Evolutionary conservation across 495 filamentous ascomycete species (phyloP).

Genomic region (Hyaloscypha bicolor): DNA sequence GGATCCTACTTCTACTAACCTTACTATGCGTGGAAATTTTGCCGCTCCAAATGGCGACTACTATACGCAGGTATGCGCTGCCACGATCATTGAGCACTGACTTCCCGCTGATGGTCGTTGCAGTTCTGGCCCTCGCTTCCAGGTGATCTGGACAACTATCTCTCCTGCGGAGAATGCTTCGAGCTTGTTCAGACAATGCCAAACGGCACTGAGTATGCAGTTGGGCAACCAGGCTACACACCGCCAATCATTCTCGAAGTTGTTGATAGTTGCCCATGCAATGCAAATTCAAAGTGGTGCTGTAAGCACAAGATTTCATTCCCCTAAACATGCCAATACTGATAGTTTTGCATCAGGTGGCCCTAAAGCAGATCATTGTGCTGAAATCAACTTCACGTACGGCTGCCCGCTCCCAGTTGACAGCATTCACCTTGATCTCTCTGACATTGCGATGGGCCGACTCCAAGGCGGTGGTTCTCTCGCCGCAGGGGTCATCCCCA

Average conservation of each 20-base stretch:
- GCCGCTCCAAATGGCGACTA: slow-evolving; percentile 26
- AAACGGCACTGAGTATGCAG: slow-evolving; percentile 19
- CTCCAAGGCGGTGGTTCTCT: slow-evolving; percentile 21
- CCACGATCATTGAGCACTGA: neutral
- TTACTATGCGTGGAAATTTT: slow-evolving; percentile 22
- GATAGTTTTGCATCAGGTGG: slow-evolving; percentile 1
- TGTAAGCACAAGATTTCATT: slow-evolving; percentile 5
- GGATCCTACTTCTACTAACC: slow-evolving; percentile 9
- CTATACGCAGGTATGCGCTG: slow-evolving; percentile 15
- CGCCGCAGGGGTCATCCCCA: slow-evolving; percentile 19
- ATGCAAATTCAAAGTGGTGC: slow-evolving; percentile 24
- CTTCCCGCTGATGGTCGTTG: neutral
- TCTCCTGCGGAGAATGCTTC: slow-evolving; percentile 24
- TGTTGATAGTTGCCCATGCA: slow-evolving; percentile 21
- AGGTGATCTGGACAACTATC: slow-evolving; percentile 25
- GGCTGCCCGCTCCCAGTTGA: slow-evolving; percentile 21
- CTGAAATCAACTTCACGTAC: slow-evolving; percentile 25
- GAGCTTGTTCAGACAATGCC: slow-evolving; percentile 18
- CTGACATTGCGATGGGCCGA: slow-evolving; percentile 26
- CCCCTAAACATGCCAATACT: neutral
- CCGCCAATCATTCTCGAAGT: slow-evolving; percentile 22
- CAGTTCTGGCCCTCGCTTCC: slow-evolving; percentile 25
- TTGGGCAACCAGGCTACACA: slow-evolving; percentile 18
- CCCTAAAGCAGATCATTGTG: slow-evolving; percentile 23
- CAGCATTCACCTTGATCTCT: slow-evolving; percentile 23